phyloP scores from a whole-genome alignment of 148 eudicot species.

The Dysphania ambrosioides region DNA sequence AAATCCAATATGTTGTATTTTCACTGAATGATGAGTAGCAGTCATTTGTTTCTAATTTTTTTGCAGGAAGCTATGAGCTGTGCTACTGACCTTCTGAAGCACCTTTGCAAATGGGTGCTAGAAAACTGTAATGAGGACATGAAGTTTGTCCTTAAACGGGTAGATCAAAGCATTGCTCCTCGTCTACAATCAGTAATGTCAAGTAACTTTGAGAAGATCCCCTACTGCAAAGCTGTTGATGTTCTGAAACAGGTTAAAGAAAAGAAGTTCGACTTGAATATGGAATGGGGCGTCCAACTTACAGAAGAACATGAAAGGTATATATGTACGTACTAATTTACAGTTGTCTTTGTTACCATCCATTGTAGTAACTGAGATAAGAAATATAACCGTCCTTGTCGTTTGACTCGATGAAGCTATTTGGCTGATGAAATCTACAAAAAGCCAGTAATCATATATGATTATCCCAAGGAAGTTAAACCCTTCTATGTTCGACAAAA shows the following conservation, averaged over 20 bases:
- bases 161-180: slow-evolving; percentile 49
- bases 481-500: slow-evolving; percentile 73
- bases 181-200: slow-evolving; percentile 54
- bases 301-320: slow-evolving; percentile 91
- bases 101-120: slow-evolving; percentile 54
- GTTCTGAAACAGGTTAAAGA: slow-evolving; percentile 57
- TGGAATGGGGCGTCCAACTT: slow-evolving; percentile 59
- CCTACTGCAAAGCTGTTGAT: slow-evolving; percentile 72
- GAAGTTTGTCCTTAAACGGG: slow-evolving; percentile 59
- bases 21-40: not conserved
- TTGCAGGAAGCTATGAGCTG: slow-evolving; percentile 83
- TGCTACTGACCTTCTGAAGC: slow-evolving; percentile 69
- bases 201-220: slow-evolving; percentile 50
- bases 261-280: slow-evolving; percentile 39
- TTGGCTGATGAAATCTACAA: slow-evolving; percentile 71
- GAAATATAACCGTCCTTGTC: not conserved
- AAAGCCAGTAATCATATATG: slow-evolving; percentile 61
- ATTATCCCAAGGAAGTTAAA: slow-evolving; percentile 67
- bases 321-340: not conserved
- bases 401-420: slow-evolving; percentile 43
- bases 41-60: not conserved
- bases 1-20: no score
- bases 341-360: not conserved
- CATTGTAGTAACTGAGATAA: not conserved
- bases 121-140: slow-evolving; percentile 67